Evolutionary conservation across 108 stramenopile genomes (phyloP).

Genomic region (Skeletonema menzelii): DNA sequence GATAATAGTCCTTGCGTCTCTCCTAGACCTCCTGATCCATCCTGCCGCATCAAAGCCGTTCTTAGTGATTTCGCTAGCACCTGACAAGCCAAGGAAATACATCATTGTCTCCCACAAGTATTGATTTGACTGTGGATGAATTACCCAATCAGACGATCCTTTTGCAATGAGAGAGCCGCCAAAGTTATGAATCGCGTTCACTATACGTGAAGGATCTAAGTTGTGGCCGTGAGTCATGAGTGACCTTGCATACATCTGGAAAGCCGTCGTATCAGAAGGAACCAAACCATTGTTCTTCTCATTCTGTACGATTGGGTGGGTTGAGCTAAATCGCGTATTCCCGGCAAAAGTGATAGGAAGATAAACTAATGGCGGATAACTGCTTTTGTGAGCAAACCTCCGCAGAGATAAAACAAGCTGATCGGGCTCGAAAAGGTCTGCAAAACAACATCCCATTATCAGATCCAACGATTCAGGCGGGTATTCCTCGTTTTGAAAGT

Average conservation of each 20-base stretch:
- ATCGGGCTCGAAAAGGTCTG: slow-evolving; percentile 83
- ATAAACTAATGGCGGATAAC: slow-evolving; percentile 61
- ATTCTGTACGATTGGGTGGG: slow-evolving; percentile 29
- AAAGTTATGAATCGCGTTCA: slow-evolving; percentile 60
- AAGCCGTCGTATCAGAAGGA: slow-evolving; percentile 82
- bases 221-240: slow-evolving; percentile 79
- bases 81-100: slow-evolving; percentile 86
- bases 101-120: slow-evolving; percentile 86
- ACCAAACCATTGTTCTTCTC: slow-evolving; percentile 7
- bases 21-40: slow-evolving; percentile 72
- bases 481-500: slow-evolving; percentile 53
- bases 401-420: slow-evolving; percentile 51
- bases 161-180: slow-evolving; percentile 62
- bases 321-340: slow-evolving; percentile 57
- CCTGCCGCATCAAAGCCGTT: slow-evolving; percentile 59
- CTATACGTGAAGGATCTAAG: slow-evolving; percentile 61
- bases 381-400: slow-evolving; percentile 32
- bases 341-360: slow-evolving; percentile 93
- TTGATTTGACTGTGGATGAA: slow-evolving; percentile 53
- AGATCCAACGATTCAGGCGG: slow-evolving; percentile 53
- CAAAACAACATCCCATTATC: slow-evolving; percentile 88
- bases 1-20: slow-evolving; percentile 52
- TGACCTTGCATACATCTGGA: slow-evolving; percentile 72
- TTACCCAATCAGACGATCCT: slow-evolving; percentile 79
- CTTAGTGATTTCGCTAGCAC: slow-evolving; percentile 54